Percentiles rank a stretch among this genome's conserved stretches.
Evolutionary conservation across 768 basidiomycete genomes (phyloP).

Genomic region (Boletus tylopilopsis): DNA sequence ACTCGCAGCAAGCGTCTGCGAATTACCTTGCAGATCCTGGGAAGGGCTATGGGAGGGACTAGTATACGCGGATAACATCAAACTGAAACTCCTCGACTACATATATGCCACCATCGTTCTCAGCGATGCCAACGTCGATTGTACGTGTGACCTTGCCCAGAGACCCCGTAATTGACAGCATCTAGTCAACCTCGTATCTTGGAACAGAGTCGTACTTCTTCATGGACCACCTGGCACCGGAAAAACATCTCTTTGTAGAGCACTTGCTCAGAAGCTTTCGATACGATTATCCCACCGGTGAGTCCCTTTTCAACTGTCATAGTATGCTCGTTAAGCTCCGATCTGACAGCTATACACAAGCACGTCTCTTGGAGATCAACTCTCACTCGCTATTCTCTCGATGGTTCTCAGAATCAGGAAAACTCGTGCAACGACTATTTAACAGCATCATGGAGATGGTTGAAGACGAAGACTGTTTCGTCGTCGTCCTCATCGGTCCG

Average conservation of each 20-base stretch:
- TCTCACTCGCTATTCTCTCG: slow-evolving; percentile 97
- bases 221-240: slow-evolving; percentile 98
- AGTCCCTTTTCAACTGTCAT: slow-evolving; percentile 14
- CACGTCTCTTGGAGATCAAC: slow-evolving; percentile 93
- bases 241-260: slow-evolving; percentile 92
- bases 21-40: slow-evolving; percentile 77
- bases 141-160: slow-evolving; percentile 40
- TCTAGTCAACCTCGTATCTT: slow-evolving; percentile 84
- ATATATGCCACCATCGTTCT: slow-evolving; percentile 93
- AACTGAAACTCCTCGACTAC: slow-evolving; percentile 85
- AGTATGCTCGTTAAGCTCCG: background rate
- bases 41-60: slow-evolving; percentile 94
- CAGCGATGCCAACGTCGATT: slow-evolving; percentile 83
- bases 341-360: slow-evolving; percentile 67
- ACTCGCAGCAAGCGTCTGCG: slow-evolving; percentile 86
- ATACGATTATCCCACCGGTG: slow-evolving; percentile 86
- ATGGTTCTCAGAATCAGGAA: slow-evolving; percentile 99
- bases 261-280: slow-evolving; percentile 91
- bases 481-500: slow-evolving; percentile 89
- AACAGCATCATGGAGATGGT: slow-evolving; percentile 84
- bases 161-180: slow-evolving; percentile 6
- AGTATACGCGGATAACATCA: slow-evolving; percentile 82
- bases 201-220: slow-evolving; percentile 92
- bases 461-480: slow-evolving; percentile 87
- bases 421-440: slow-evolving; percentile 93